phyloP scores from a whole-genome alignment of 148 eudicot genomes.

The Pharnaceum exiguum region DNA sequence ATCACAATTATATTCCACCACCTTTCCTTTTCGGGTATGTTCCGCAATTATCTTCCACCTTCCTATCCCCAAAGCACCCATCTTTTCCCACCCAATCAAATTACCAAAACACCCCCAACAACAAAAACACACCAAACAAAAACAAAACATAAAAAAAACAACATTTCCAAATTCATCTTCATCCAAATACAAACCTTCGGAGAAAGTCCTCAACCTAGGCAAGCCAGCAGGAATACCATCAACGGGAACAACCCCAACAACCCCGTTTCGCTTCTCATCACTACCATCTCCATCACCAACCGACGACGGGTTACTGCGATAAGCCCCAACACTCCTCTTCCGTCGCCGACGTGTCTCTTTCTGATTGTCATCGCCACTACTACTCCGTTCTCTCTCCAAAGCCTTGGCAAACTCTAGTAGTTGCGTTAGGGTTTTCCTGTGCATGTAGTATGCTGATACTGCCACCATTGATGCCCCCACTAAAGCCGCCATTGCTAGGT shows the following conservation, averaged over 20 bases:
- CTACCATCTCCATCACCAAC: constrained; percentile 35
- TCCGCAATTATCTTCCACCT: too few relatives aligned
- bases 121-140: too few relatives aligned
- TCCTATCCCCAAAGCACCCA: too few relatives aligned
- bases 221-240: constrained; percentile 70
- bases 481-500: constrained; percentile 93
- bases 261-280: constrained; percentile 49
- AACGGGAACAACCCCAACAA: constrained; percentile 37
- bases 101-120: too few relatives aligned
- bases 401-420: constrained; percentile 81
- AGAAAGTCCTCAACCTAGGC: constrained; percentile 68
- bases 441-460: constrained; percentile 92
- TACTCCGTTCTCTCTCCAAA: constrained; percentile 48
- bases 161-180: constrained; percentile 6
- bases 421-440: constrained; percentile 85
- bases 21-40: too few relatives aligned
- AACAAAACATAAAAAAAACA: too few relatives aligned
- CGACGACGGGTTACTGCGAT: constrained; percentile 57
- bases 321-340: constrained; percentile 29
- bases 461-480: constrained; percentile 95
- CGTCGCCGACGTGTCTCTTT: constrained; percentile 27
- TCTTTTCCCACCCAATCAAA: too few relatives aligned
- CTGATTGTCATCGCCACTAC: constrained; percentile 30
- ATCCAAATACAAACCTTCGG: constrained; percentile 46
- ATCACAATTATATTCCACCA: too few relatives aligned